These are phyloP conservation scores for Rhodosporidiobolus sp. DNA, from an alignment of 768 basidiomycete genomes.

Conservation along the genomic window DNA sequence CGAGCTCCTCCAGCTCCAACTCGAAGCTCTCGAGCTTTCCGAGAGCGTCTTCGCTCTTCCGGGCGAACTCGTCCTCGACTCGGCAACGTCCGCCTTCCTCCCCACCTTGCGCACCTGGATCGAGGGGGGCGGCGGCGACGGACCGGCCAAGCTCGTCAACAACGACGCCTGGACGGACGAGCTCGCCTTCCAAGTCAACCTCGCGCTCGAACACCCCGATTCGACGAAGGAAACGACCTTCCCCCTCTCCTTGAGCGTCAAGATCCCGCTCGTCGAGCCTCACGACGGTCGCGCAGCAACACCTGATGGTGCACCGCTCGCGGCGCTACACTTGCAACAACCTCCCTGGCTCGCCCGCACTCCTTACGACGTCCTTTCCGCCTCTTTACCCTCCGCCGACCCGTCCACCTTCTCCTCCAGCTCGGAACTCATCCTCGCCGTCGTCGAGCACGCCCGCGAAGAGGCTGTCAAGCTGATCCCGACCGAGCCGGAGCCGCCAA, in stretches of 20 bases:
- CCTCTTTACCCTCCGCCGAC: slow-evolving; percentile 5
- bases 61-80: slow-evolving; percentile 42
- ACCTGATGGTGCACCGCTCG: not conserved
- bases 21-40: slow-evolving; percentile 43
- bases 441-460: slow-evolving; percentile 38
- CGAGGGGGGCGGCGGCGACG: not conserved
- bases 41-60: slow-evolving; percentile 45
- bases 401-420: slow-evolving; percentile 2
- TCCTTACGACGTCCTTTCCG: slow-evolving; percentile 11
- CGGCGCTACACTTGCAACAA: slow-evolving; percentile 22
- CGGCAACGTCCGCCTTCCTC: not conserved
- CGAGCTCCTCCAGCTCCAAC: slow-evolving; percentile 32
- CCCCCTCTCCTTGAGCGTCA: slow-evolving; percentile 9
- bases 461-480: not conserved
- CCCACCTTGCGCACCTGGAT: slow-evolving; percentile 14
- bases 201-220: slow-evolving; percentile 8
- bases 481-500: not conserved
- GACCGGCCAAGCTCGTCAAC: not conserved
- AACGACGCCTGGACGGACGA: slow-evolving; percentile 7
- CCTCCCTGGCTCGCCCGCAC: slow-evolving; percentile 37
- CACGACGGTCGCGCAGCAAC: not conserved
- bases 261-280: slow-evolving; percentile 14
- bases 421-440: slow-evolving; percentile 35
- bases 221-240: slow-evolving; percentile 1
- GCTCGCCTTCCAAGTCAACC: slow-evolving; percentile 14